phyloP scores from a whole-genome alignment of 169 alveolate species.

The Theileria luwenshuni region DNA sequence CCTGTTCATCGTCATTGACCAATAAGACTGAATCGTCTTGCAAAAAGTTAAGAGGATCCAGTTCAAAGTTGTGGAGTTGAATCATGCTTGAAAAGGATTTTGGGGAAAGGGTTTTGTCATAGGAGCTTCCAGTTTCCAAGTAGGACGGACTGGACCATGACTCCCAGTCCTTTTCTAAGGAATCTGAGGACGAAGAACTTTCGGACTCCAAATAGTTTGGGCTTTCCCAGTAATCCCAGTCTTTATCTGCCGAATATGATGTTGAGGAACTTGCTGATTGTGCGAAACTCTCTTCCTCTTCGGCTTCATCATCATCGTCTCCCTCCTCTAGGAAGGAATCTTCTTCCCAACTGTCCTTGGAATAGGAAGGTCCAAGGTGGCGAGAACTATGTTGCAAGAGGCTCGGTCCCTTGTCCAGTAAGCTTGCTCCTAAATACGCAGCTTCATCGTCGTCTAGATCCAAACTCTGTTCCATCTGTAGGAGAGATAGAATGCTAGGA shows the following conservation, averaged over 20 bases:
- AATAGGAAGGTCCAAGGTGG: neutral
- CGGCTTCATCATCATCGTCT: conserved; percentile 10
- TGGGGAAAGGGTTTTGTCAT: neutral
- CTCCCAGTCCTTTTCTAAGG: conserved; percentile 2
- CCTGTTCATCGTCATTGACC: conserved; percentile 12
- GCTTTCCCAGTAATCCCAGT: neutral
- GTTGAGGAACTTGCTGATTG: no score
- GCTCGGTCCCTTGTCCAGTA: conserved; percentile 1
- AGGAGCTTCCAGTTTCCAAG: conserved; percentile 4
- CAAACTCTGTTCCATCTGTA: conserved; percentile 31
- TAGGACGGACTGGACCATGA: no score
- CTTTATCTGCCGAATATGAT: neutral
- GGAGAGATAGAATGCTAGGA: conserved; percentile 19
- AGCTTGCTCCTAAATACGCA: conserved; percentile 10
- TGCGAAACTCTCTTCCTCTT: neutral
- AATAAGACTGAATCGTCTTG: conserved; percentile 5
- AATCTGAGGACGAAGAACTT: conserved; percentile 3
- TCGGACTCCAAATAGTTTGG: neutral
- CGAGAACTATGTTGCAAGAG: neutral
- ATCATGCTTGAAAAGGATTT: conserved; percentile 5
- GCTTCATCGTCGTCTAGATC: conserved; percentile 20
- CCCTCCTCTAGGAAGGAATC: conserved; percentile 32
- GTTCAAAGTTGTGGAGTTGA: conserved; percentile 4
- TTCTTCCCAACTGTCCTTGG: neutral
- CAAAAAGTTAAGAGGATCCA: conserved; percentile 14